These are phyloP conservation scores for Naganishia randhawae DNA, from an alignment of 768 basidiomycete genomes.

Conservation along the genomic window DNA sequence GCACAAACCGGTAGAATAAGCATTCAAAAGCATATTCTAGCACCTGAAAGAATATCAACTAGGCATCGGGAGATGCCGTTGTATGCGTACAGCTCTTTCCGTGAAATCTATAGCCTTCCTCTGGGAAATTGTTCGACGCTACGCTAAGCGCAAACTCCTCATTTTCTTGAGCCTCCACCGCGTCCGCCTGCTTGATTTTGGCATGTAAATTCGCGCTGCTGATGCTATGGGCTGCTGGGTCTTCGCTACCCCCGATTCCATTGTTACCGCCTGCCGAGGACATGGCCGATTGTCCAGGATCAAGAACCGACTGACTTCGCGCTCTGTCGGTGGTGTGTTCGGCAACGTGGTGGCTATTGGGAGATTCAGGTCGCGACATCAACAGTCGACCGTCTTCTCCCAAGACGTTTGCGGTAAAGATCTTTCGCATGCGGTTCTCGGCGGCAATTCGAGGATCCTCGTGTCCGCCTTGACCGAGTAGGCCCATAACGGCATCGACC, in stretches of 20 bases:
- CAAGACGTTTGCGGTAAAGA: background rate
- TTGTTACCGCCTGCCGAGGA: background rate
- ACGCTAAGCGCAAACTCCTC: conserved; percentile 29
- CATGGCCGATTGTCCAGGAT: background rate
- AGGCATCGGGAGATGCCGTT: conserved; percentile 26
- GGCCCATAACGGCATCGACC: conserved; percentile 13
- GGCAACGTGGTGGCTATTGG: conserved; percentile 3
- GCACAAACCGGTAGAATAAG: conserved; percentile 17
- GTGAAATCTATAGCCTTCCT: conserved; percentile 44
- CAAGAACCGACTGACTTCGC: conserved; percentile 2
- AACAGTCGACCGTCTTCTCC: background rate
- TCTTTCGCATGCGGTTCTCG: background rate
- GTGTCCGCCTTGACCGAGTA: conserved; percentile 12
- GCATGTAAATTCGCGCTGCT: background rate
- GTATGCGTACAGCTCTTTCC: conserved; percentile 41
- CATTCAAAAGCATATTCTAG: background rate
- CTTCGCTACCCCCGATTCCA: background rate
- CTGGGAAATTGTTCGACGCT: conserved; percentile 17
- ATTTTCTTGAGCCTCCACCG: conserved; percentile 32
- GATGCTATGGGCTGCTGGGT: background rate
- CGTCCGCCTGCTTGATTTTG: conserved; percentile 15
- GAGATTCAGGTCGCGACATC: conserved; percentile 21
- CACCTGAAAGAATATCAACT: conserved; percentile 4
- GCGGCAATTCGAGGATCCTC: conserved; percentile 1
- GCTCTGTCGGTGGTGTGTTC: background rate